phyloP scores from a whole-genome alignment of 257 asterid species.

The Solanum dulcamara region DNA sequence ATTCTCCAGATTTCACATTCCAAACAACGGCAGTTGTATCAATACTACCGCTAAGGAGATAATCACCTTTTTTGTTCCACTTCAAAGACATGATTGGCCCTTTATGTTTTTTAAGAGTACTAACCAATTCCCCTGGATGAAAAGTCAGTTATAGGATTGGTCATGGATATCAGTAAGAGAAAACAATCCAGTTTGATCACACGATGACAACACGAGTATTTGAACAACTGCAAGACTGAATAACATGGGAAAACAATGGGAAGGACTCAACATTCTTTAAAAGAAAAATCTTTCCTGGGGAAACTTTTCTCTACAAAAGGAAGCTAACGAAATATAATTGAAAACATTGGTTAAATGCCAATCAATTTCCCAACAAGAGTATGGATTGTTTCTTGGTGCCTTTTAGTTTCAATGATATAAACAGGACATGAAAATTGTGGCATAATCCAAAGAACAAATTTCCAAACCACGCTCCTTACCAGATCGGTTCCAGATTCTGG shows the following conservation, averaged over 20 bases:
- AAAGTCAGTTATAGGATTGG: no score
- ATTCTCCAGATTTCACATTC: conserved; percentile 80
- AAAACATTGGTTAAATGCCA: no score
- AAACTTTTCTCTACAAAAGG: no score
- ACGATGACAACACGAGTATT: background rate
- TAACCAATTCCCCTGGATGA: conserved; percentile 67
- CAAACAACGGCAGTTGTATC: conserved; percentile 85
- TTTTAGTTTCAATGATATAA: no score
- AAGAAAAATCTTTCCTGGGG: no score
- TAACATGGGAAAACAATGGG: background rate
- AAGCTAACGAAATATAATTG: no score
- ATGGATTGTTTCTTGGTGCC: no score
- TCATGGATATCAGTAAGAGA: background rate
- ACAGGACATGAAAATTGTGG: no score
- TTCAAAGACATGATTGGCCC: conserved; percentile 89
- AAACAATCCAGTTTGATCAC: background rate
- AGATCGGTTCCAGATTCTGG: conserved; percentile 82
- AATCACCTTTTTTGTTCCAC: conserved; percentile 97
- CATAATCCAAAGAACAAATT: no score
- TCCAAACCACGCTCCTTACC: conserved; percentile 36
- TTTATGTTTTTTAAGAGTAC: conserved; percentile 71
- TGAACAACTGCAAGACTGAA: background rate
- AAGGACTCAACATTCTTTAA: background rate
- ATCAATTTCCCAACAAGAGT: background rate
- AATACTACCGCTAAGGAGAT: conserved; percentile 82